Evolutionary conservation across 169 alveolate species (phyloP).

Genomic region (Plasmodium vinckei): DNA sequence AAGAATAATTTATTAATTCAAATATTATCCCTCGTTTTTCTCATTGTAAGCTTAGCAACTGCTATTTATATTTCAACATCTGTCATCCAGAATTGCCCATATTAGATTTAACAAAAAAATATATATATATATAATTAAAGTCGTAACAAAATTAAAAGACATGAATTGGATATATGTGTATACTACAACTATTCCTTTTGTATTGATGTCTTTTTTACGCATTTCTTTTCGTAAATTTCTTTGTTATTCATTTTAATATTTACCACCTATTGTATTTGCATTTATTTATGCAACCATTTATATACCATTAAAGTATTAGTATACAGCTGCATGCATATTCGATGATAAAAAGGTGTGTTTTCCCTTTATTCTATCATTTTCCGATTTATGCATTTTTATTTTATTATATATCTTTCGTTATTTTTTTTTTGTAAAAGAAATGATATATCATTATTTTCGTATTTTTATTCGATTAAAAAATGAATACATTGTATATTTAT

Average conservation of each 20-base stretch:
- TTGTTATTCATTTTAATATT: slow-evolving; percentile 11
- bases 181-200: not conserved
- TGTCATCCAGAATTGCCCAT: slow-evolving; percentile 41
- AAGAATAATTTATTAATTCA: slow-evolving; percentile 69
- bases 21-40: slow-evolving; percentile 55
- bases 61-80: slow-evolving; percentile 58
- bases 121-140: slow-evolving; percentile 8
- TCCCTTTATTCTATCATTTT: slow-evolving; percentile 9
- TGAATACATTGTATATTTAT: slow-evolving; percentile 15
- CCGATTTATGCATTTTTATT: not conserved
- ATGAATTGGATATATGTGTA: too few relatives aligned
- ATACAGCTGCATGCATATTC: slow-evolving; percentile 1
- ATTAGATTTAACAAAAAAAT: slow-evolving; percentile 19
- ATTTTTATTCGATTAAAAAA: slow-evolving; percentile 23
- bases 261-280: slow-evolving; percentile 1
- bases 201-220: not conserved
- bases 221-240: not conserved
- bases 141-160: not conserved
- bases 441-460: slow-evolving; percentile 18
- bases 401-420: not conserved
- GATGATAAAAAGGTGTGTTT: slow-evolving; percentile 8
- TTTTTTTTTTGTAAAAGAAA: slow-evolving; percentile 24
- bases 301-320: not conserved
- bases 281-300: not conserved
- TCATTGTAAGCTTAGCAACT: slow-evolving; percentile 47